Evolutionary conservation across 2,329 filamentous ascomycete species (phyloP), one percentile per base, ranked within the genome.

Genomic region (Colletotrichum melonis): DNA sequence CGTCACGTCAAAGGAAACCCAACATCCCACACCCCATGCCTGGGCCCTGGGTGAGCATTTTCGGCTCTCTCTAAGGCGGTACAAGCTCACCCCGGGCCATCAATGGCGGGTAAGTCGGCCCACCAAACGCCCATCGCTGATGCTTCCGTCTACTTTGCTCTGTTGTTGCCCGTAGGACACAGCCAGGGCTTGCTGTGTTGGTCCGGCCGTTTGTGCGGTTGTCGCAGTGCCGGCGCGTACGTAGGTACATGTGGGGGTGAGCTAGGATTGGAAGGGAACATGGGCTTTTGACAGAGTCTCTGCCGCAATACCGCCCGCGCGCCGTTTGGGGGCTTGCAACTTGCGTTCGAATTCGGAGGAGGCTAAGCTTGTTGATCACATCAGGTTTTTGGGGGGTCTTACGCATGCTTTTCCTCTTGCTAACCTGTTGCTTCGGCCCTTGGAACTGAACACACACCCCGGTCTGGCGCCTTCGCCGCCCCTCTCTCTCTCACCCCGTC

Each of bases 201-300:
- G 42, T 26, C 16, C 24, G 14, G 28, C 28, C 52, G 30, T 14
- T 9, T 54, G n/a, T 11, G 12, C 26, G 28, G 19, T 22, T 38
- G 62, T 30, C 60, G 66, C 65, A 72, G 28, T 69, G 59, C 66
- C 70, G 65, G 32, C 42, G 14, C 42, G 19, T 49, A 49, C 38
- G 38, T 42, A 42, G 14, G 38, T 42, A 22, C 42, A 49, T n/a
- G 42, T 49, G 42, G 42, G 30, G 42, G 19, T 22, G 42, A 49
- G 1, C 38, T n/a, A 19, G 42, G 42, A 49, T n/a, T 19, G 1
- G 42, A 49, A 49, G 42, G 42, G 42, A 22, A 49, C 42, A 49
- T 49, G 42, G 42, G 42, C 22, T 49, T 49, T 19, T 4, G 16
- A 42, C 5, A 42, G 19, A 49, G 4, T 49, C 42, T n/a, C 38